A percentile compares a stretch with the other conserved stretches of the same genome.
These are phyloP conservation scores for Silybum marianum DNA, from an alignment of 129 eudicot species.

Conservation along the genomic window DNA sequence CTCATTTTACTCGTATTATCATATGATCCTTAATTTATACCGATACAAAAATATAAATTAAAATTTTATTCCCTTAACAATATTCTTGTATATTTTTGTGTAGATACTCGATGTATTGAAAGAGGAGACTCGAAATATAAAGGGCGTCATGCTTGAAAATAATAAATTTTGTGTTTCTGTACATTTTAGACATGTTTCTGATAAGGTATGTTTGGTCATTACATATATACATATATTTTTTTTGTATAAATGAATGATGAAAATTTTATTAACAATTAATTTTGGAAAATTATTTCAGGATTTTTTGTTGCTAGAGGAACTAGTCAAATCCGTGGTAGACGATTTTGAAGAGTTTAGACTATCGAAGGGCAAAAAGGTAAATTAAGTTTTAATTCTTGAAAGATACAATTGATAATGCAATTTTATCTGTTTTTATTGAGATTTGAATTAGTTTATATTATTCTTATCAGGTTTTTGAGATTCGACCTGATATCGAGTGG, in stretches of 20 bases:
- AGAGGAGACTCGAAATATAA: slow-evolving; percentile 32
- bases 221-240: neutral
- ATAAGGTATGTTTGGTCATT: slow-evolving; percentile 28
- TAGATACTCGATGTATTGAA: slow-evolving; percentile 47
- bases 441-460: neutral
- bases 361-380: slow-evolving; percentile 45
- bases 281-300: slow-evolving; percentile 27
- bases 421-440: neutral
- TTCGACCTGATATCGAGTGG: slow-evolving; percentile 52
- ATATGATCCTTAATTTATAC: too few species aligned
- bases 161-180: slow-evolving; percentile 48
- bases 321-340: slow-evolving; percentile 30
- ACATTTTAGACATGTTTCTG: slow-evolving; percentile 48
- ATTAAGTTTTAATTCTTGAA: neutral
- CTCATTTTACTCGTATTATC: too few species aligned
- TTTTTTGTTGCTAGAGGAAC: slow-evolving; percentile 28
- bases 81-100: neutral
- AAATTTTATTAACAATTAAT: neutral
- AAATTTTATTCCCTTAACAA: neutral
- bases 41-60: too few species aligned
- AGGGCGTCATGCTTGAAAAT: slow-evolving; percentile 41
- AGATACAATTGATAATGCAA: neutral
- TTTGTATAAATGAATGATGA: neutral
- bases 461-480: slow-evolving; percentile 43
- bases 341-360: slow-evolving; percentile 33